phyloP scores from a whole-genome alignment of 805 yeast genomes.

The Blastobotrys robertii region DNA sequence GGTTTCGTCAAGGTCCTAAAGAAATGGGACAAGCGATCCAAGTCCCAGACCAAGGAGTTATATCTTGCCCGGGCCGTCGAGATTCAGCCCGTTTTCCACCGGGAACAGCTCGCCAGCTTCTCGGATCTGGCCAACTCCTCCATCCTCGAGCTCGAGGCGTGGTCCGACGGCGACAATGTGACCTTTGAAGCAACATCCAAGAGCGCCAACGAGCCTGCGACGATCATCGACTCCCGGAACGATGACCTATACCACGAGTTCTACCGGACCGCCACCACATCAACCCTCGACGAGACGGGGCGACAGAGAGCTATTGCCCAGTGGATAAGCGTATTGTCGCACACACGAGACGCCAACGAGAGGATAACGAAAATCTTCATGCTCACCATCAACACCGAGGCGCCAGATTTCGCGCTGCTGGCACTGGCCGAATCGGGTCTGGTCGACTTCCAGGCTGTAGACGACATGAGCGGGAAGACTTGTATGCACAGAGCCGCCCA shows the following conservation, averaged over 20 bases:
- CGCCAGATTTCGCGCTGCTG: conserved; percentile 52
- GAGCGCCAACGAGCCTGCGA: not conserved
- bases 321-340: conserved; percentile 35
- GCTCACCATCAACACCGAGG: conserved; percentile 53
- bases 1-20: conserved; percentile 93
- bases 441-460: conserved; percentile 55
- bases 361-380: conserved; percentile 63
- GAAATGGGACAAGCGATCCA: conserved; percentile 96
- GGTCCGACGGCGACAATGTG: conserved; percentile 41
- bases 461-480: conserved; percentile 64
- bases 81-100: conserved; percentile 93
- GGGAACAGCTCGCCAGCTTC: conserved; percentile 73
- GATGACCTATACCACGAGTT: conserved; percentile 70
- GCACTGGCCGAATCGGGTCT: conserved; percentile 37
- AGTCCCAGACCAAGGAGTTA: conserved; percentile 87
- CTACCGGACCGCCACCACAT: conserved; percentile 28
- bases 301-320: conserved; percentile 32
- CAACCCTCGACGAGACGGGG: conserved; percentile 25
- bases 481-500: conserved; percentile 58
- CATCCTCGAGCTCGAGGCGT: conserved; percentile 65
- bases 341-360: conserved; percentile 32
- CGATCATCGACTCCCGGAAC: conserved; percentile 23
- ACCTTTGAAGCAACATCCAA: conserved; percentile 16
- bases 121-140: conserved; percentile 50
- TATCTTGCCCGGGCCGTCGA: conserved; percentile 87